Percentiles rank a stretch among this genome's conserved stretches.
phyloP scores from a whole-genome alignment of 148 eudicot genomes.

The Limonium bicolor region DNA sequence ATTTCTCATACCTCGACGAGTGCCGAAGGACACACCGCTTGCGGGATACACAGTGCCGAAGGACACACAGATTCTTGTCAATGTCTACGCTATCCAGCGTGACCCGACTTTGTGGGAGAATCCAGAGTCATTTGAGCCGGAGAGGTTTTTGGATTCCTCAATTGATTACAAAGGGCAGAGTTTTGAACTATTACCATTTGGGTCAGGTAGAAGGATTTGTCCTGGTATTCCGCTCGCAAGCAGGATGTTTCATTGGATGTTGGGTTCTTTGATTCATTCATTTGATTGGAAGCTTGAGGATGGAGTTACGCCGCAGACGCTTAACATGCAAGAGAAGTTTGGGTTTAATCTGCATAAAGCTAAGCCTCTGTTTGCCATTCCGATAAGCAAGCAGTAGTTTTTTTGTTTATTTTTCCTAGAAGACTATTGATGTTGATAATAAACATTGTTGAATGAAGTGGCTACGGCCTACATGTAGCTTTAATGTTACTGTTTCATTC shows the following conservation, averaged over 20 bases:
- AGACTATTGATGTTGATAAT: too few relatives aligned
- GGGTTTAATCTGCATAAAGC: too few relatives aligned
- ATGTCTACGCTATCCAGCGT: conserved; percentile 6
- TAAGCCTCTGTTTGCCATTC: too few relatives aligned
- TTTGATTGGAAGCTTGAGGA: too few relatives aligned
- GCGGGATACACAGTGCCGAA: neutral
- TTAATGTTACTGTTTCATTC: too few relatives aligned
- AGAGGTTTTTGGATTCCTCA: neutral
- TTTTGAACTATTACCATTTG: conserved; percentile 8
- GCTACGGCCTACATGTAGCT: too few relatives aligned
- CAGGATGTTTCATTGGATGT: conserved; percentile 6
- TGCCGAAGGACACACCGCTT: neutral
- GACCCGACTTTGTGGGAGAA: conserved; percentile 3
- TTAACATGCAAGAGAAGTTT: too few relatives aligned
- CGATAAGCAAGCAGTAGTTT: too few relatives aligned
- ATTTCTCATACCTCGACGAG: conserved; percentile 2
- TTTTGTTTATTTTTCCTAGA: too few relatives aligned
- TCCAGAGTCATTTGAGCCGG: neutral
- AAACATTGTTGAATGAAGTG: too few relatives aligned
- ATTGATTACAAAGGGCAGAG: conserved; percentile 1
- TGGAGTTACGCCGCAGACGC: too few relatives aligned
- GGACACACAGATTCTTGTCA: conserved; percentile 1
- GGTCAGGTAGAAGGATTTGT: conserved; percentile 5
- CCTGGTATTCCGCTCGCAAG: conserved; percentile 3
- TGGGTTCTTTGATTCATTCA: too few relatives aligned